Base-by-base conservation (phyloP, 768 basidiomycete species). In the Crepidotus variabilis region DNA sequence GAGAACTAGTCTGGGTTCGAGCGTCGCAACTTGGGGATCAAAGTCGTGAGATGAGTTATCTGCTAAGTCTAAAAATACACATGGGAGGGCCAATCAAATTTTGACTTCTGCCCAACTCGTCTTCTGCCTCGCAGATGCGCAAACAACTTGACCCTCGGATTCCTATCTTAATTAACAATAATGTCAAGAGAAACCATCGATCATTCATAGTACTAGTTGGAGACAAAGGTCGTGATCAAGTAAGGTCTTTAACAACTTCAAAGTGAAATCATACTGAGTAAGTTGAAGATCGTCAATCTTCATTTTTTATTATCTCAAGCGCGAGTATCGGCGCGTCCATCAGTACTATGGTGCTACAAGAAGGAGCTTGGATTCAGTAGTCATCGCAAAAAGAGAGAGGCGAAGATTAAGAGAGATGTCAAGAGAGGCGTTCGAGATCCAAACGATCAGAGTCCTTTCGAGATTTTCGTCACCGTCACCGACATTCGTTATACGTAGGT, bases 261-360 rank as follows among this genome's bases (percentile, higher is more conserved):
- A 23, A 13, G 28, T 21, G 16, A 52, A 21, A 24, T 18, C 49
- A 32, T 47, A 45, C 18, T 47, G 9, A 35, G 28, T 10, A 16
- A 36, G 22, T 54, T 47, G 47, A 64, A 94, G 86, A 84, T 96
- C 51, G 95, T 98, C 54, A 98, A 98, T 70, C 78, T 99, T 24
- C 96, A 99, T 71, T 98, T 91, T 71, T 69, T 99, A 47, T 83
- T 99, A 16, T 94, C 94, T 0, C 95, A 98, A 69, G 90, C 90
- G 13, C 82, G 90, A 53, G 86, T 94, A 1, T 94, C 92, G 20
- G 89, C 92, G 3, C 79, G 94, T 14, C 94, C 94, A 1, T 92
- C 89, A 6, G 94, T 97, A 1, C 74, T 98, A 58, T 99, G 97
- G 97, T 97, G 94, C 64, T 99, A 99, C 79, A 98, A 97, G 75